A percentile compares a stretch with the other conserved stretches of the same genome.
These are phyloP conservation scores for Microcera coccophila DNA, from an alignment of 2,329 filamentous ascomycete species.

Conservation along the genomic window DNA sequence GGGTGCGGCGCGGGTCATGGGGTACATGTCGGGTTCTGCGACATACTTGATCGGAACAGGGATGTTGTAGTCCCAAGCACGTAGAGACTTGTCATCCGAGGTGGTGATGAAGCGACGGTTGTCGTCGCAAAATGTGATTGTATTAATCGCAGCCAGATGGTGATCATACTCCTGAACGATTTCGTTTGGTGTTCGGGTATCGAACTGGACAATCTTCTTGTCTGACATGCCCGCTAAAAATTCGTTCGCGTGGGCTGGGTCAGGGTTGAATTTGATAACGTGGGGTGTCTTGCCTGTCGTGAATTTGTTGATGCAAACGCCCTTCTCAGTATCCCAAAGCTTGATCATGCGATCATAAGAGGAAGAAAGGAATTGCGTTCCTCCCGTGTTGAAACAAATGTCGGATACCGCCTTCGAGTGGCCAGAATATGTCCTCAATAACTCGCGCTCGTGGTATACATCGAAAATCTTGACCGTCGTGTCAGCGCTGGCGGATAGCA, in stretches of 20 bases:
- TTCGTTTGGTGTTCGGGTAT: conserved; percentile 71
- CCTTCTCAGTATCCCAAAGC: conserved; percentile 96
- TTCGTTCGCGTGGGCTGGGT: conserved; percentile 71
- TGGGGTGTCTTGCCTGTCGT: conserved; percentile 93
- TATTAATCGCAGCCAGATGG: conserved; percentile 96
- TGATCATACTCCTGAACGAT: conserved; percentile 97
- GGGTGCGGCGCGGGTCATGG: conserved; percentile 77
- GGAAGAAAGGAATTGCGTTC: conserved; percentile 81
- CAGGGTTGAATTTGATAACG: conserved; percentile 89
- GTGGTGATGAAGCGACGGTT: conserved; percentile 96
- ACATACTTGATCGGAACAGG: conserved; percentile 98
- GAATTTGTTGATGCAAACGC: conserved; percentile 81
- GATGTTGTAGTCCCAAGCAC: conserved; percentile 98
- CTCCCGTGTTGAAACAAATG: conserved; percentile 77
- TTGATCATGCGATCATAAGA: conserved; percentile 97
- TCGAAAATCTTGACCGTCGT: conserved; percentile 92
- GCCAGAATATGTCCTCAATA: conserved; percentile 86
- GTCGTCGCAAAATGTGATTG: conserved; percentile 92
- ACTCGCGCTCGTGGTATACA: conserved; percentile 81
- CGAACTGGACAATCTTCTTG: conserved; percentile 98
- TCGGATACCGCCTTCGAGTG: conserved; percentile 89
- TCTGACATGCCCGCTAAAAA: conserved; percentile 97
- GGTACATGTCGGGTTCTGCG: conserved; percentile 96
- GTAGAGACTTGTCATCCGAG: conserved; percentile 91
- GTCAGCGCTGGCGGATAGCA: conserved; percentile 88